phyloP scores from a whole-genome alignment of 208 protist genomes.

The Acanthamoeba lenticulata region DNA sequence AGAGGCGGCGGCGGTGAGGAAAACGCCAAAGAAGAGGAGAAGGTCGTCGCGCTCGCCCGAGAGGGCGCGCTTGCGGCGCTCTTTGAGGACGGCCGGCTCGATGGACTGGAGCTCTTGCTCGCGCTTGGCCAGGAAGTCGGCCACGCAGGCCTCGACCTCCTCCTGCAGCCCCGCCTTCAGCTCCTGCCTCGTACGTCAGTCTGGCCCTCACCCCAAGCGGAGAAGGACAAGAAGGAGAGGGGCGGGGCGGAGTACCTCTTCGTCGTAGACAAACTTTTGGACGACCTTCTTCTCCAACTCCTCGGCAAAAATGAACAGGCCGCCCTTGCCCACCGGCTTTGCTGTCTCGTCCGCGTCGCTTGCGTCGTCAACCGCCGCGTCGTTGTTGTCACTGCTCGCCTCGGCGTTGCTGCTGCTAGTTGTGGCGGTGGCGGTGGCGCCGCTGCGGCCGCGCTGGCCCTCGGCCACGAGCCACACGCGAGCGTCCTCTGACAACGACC shows the following conservation, averaged over 20 bases:
- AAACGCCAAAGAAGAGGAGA: slow-evolving; percentile 37
- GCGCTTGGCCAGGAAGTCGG: slow-evolving; percentile 34
- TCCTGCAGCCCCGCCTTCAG: slow-evolving; percentile 41
- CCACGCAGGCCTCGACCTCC: slow-evolving; percentile 40
- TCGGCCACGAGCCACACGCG: slow-evolving; percentile 25
- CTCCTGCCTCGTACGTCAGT: no score
- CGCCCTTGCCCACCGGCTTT: not conserved
- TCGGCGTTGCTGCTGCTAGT: not conserved
- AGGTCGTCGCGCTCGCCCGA: slow-evolving; percentile 30
- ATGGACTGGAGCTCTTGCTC: slow-evolving; percentile 45
- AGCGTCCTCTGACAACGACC: no score
- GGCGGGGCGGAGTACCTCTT: slow-evolving; percentile 30
- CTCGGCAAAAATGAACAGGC: slow-evolving; percentile 34
- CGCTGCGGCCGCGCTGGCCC: not conserved
- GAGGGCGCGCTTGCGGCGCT: not conserved
- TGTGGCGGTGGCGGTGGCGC: not conserved
- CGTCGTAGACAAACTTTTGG: slow-evolving; percentile 42
- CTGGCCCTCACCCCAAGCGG: not conserved
- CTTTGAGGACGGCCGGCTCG: not conserved
- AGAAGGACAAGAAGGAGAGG: not conserved
- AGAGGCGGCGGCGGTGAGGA: not conserved
- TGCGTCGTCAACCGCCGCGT: not conserved
- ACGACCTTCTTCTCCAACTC: slow-evolving; percentile 55
- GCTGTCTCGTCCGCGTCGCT: not conserved
- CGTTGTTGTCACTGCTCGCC: not conserved